phyloP scores from a whole-genome alignment of 352 stramenopile genomes.

The Pythium coloratum region DNA sequence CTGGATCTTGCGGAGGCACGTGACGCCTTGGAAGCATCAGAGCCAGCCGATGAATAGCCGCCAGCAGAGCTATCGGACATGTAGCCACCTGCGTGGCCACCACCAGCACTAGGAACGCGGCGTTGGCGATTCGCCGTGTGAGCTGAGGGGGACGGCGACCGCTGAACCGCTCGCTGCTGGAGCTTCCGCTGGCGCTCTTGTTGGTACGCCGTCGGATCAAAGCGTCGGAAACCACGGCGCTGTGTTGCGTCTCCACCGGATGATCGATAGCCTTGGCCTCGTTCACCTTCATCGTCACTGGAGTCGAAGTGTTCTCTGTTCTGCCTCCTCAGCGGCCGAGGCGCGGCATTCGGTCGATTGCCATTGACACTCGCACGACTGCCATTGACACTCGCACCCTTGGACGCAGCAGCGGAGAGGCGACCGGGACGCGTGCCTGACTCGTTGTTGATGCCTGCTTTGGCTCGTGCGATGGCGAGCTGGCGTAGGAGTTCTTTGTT shows the following conservation, averaged over 20 bases:
- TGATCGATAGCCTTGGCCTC: conserved; percentile 20
- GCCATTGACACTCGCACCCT: neutral
- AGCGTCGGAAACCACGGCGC: conserved; percentile 52
- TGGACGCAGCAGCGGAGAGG: neutral
- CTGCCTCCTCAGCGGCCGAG: conserved; percentile 1
- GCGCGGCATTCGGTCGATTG: neutral
- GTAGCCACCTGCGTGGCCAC: conserved; percentile 36
- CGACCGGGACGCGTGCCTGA: neutral
- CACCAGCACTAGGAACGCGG: neutral
- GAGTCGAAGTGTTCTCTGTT: conserved; percentile 18
- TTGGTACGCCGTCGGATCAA: conserved; percentile 84
- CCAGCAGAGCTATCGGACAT: conserved; percentile 61
- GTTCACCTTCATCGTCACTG: conserved; percentile 24
- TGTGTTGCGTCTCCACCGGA: neutral
- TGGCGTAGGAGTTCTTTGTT: conserved; percentile 77
- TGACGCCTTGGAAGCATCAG: conserved; percentile 50
- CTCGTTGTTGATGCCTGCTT: conserved; percentile 20
- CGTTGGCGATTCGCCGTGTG: neutral
- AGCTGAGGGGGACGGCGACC: conserved; percentile 35
- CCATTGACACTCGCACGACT: too few species aligned
- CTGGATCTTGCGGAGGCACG: conserved; percentile 42
- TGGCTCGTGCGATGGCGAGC: conserved; percentile 60
- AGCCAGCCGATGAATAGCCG: conserved; percentile 68
- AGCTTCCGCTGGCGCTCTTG: conserved; percentile 65
- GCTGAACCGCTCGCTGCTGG: conserved; percentile 28